Evolutionary conservation across 768 basidiomycete genomes (phyloP).

Genomic region (Tulasnella sp.): DNA sequence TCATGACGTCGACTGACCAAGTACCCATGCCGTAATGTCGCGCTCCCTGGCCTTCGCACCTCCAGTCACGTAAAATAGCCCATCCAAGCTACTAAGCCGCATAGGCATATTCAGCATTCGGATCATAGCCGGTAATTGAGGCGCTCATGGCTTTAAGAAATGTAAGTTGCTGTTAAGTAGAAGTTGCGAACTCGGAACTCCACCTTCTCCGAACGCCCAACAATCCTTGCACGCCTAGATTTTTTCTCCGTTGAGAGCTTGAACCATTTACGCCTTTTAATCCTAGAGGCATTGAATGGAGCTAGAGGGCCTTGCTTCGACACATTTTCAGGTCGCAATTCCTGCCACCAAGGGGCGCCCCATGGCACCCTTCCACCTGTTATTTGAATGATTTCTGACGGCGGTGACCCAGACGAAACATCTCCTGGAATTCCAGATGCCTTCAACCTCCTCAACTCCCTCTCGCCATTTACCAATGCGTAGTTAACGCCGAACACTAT

Average conservation of each 20-base stretch:
- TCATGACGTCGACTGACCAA: neutral
- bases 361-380: neutral
- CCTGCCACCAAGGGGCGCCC: neutral
- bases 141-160: too few relatives aligned
- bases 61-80: neutral
- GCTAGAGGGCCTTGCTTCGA: too few relatives aligned
- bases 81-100: neutral
- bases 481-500: neutral
- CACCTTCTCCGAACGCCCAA: too few relatives aligned
- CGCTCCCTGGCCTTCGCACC: neutral
- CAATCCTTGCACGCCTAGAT: too few relatives aligned
- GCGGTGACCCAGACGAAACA: neutral
- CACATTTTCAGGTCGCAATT: too few relatives aligned
- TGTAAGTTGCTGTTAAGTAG: too few relatives aligned
- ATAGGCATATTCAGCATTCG: neutral
- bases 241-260: too few relatives aligned
- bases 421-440: neutral
- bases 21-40: neutral
- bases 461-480: neutral
- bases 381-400: neutral
- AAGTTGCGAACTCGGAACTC: too few relatives aligned
- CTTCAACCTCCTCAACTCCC: neutral
- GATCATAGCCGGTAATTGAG: too few relatives aligned
- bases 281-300: too few relatives aligned
- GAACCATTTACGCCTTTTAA: too few relatives aligned